Base-by-base conservation (phyloP, 768 basidiomycete species). In the Lentinula guzmanii region DNA sequence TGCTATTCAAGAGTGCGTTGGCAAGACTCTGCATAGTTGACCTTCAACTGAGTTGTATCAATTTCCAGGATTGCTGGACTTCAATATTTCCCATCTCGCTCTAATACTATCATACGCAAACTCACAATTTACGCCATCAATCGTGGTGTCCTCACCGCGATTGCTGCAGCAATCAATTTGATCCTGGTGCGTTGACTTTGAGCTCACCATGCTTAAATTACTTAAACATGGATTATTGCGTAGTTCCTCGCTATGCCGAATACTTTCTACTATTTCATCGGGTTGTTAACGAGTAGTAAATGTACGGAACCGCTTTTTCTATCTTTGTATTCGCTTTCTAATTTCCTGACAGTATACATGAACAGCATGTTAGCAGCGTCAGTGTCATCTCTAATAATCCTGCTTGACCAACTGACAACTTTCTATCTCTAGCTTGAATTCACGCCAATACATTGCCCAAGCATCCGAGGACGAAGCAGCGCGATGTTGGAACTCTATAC, bases 221-320 rank as follows among this genome's bases (percentile, higher is more conserved):
- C n/a, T n/a, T n/a, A n/a, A n/a, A 24, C 24, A 24, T 24, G 24
- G 24, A 24, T 24, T 15, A 16, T 60, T n/a, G 24, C 55, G 16
- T 1, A 69, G 68, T 69, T 69, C 39, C 41, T 67, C 4, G 35
- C 62, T 9, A 42, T 60, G 15, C 68, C 67, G 16, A 54, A 59
- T 11, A 69, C 63, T 4, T 68, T 66, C 43, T 69, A 65, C 37
- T 69, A 66, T 52, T 69, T 65, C 48, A 52, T 69, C n/a, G 68
- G 65, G n/a, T 52, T 68, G 7, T 55, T 65, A 2, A 42, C 63
- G 16, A 69, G 67, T 31, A 63, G 65, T 21, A 69, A 69, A 64
- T 52, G 68, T 69, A 59, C 7, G 55, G 42, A 46, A 13, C 4
- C 15, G 13, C 33, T 5, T 33, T 45, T 28, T 15, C 18, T 2